Evolutionary conservation across 2,329 filamentous ascomycete genomes (phyloP).

Genomic region (Ophiocordyceps australis): DNA sequence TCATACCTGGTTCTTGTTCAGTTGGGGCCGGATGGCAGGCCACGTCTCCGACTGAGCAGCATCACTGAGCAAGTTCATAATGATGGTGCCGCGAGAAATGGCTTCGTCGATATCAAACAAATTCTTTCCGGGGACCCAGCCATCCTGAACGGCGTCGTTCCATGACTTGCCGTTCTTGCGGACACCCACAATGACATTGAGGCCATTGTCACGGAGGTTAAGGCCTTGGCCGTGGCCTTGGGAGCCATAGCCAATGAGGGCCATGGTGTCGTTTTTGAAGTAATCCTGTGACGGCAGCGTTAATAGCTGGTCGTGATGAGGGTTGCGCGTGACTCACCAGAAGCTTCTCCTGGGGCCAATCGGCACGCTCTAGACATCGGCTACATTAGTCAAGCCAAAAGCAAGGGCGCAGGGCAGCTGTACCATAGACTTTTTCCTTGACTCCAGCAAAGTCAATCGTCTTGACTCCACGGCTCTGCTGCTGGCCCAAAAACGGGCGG

Average conservation of each 20-base stretch:
- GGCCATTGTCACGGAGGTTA: conserved; percentile 98
- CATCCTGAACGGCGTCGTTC: conserved; percentile 93
- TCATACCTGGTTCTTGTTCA: conserved; percentile 92
- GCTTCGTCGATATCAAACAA: conserved; percentile 97
- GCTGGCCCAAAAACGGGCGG: conserved; percentile 34
- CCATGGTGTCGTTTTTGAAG: conserved; percentile 99
- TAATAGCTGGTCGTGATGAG: too few species aligned
- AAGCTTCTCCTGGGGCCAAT: conserved; percentile 98
- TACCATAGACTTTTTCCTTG: conserved; percentile 91
- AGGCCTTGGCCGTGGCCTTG: conserved; percentile 98
- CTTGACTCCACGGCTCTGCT: conserved; percentile 83
- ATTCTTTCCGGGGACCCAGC: conserved; percentile 97
- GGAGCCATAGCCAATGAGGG: conserved; percentile 94
- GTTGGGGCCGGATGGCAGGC: conserved; percentile 93
- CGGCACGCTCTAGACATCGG: conserved; percentile 81
- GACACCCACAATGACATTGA: conserved; percentile 98
- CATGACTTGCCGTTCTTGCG: conserved; percentile 96
- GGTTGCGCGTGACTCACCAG: conserved; percentile 53
- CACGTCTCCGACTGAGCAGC: conserved; percentile 98
- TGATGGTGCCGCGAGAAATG: conserved; percentile 77
- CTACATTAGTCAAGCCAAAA: too few species aligned
- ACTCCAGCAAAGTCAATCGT: conserved; percentile 95
- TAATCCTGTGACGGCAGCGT: conserved; percentile 69
- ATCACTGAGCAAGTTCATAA: conserved; percentile 99
- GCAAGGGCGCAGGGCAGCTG: conserved; percentile 10